phyloP scores from a whole-genome alignment of 345 rosid genomes.

The Populus ilicifolia region DNA sequence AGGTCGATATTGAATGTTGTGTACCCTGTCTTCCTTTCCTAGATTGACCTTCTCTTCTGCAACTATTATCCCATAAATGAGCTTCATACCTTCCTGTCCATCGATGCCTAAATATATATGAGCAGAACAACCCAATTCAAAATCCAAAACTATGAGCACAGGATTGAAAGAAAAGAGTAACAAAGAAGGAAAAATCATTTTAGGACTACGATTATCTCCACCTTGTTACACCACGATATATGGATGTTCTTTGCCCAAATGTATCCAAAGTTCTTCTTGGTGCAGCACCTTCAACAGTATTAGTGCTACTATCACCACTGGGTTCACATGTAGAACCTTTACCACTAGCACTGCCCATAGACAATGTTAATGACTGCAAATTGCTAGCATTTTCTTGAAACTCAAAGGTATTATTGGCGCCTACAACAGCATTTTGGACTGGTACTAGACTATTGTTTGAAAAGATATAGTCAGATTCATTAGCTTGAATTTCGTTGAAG shows the following conservation, averaged over 20 bases:
- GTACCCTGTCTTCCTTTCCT: constrained; percentile 98
- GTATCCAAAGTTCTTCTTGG: constrained; percentile 88
- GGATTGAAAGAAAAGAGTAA: neutral
- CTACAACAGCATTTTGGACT: constrained; percentile 41
- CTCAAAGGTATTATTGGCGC: constrained; percentile 42
- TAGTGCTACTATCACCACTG: constrained; percentile 54
- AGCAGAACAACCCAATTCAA: neutral
- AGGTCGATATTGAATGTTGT: no score
- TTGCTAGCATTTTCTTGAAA: constrained; percentile 65
- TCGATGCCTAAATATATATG: constrained; percentile 57
- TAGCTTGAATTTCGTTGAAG: constrained; percentile 60
- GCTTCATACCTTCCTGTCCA: constrained; percentile 99
- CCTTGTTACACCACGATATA: constrained; percentile 98
- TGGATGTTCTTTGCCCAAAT: constrained; percentile 94
- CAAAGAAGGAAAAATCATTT: neutral
- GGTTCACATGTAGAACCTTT: constrained; percentile 59
- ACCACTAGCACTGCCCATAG: constrained; percentile 83
- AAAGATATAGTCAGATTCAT: constrained; percentile 58
- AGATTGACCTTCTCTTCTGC: constrained; percentile 98
- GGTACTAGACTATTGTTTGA: constrained; percentile 52
- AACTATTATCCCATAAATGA: constrained; percentile 99
- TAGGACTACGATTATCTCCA: constrained; percentile 8
- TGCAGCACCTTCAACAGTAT: constrained; percentile 50
- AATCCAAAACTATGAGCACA: neutral
- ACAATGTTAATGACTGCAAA: constrained; percentile 77